Evolutionary conservation across 257 asterid species (phyloP), one percentile per base, ranked within the genome.

Genomic region (Salvia miltiorrhiza): DNA sequence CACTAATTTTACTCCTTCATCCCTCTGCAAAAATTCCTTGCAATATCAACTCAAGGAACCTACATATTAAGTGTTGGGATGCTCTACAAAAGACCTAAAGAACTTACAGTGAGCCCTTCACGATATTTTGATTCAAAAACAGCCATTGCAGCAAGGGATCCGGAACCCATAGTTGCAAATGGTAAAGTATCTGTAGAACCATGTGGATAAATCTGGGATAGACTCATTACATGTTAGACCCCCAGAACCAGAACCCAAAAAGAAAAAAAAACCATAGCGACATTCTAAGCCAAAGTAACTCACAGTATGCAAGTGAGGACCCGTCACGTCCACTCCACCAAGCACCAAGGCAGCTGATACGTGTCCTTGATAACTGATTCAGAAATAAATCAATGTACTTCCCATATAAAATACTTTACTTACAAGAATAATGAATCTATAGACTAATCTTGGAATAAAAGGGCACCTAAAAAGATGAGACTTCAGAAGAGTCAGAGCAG

Each of bases 131-230:
- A 87, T 79, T 90, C 98, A 67, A 93, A 93, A 17, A 93, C 76
- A 11, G 96, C 80, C 98, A 93, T 93, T 72, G 98, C 98, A 75
- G 98, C 97, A 54, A 93, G 95, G 48, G 97, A 93, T 67, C 98
- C 97, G 80, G 98, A 93, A 17, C 98, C 98, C 97, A 93, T 93
- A 41, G 98, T 93, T 63, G 98, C 97, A 82, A 78, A 93, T 17
- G 98, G 98, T 49, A 93, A 86, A 20, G 97, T 90, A 70, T 93
- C 98, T 4, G 98, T 93, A 47, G 98, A 93, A 75, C 98, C 98
- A 78, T 93, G 98, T 4, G 98, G 98, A 80, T 93, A 93, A 61
- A 93, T 93, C 98, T 93, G 80, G 35, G 71, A 53, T 72, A 11
- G 40, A 47, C 57, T 24, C 69, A 54, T 73, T 67, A 71, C 44